Evolutionary conservation across 2,329 filamentous ascomycete genomes (phyloP).

Genomic region (Penicillium olsonii): DNA sequence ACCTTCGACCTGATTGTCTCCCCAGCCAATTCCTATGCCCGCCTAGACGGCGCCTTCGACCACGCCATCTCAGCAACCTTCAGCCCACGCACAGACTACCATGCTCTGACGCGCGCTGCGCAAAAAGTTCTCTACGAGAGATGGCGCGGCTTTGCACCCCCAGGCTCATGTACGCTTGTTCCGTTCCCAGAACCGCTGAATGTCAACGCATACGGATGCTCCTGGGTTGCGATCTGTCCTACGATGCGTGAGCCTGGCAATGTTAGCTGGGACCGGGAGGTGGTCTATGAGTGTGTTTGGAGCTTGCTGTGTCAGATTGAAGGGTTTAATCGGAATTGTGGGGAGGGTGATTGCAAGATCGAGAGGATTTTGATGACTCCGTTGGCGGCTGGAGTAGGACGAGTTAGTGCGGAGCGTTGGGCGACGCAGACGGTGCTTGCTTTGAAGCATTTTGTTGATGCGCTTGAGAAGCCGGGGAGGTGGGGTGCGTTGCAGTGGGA

Average conservation of each 20-base stretch:
- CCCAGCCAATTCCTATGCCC: slow-evolving; percentile 57
- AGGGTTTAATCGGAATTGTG: slow-evolving; percentile 44
- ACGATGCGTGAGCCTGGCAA: slow-evolving; percentile 53
- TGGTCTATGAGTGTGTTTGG: slow-evolving; percentile 59
- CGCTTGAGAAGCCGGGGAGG: slow-evolving; percentile 44
- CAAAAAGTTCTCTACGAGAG: slow-evolving; percentile 50
- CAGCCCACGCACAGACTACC: slow-evolving; percentile 45
- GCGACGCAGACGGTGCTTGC: slow-evolving; percentile 54
- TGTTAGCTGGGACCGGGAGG: slow-evolving; percentile 53
- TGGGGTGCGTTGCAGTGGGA: slow-evolving; percentile 48
- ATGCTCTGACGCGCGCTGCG: slow-evolving; percentile 49
- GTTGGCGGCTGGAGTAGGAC: slow-evolving; percentile 52
- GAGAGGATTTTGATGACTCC: slow-evolving; percentile 54
- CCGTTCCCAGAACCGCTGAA: slow-evolving; percentile 45
- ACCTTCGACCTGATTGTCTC: slow-evolving; percentile 55
- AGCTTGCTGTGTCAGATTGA: slow-evolving; percentile 53
- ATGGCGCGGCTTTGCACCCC: slow-evolving; percentile 54
- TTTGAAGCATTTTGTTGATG: slow-evolving; percentile 55
- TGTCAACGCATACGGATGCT: slow-evolving; percentile 45
- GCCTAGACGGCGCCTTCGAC: slow-evolving; percentile 58
- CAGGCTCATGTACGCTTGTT: slow-evolving; percentile 54
- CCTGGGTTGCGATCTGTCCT: slow-evolving; percentile 53
- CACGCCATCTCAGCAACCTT: slow-evolving; percentile 55
- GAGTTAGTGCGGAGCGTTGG: slow-evolving; percentile 51
- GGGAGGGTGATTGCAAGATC: slow-evolving; percentile 33